phyloP scores from a whole-genome alignment of 106 monocot genomes.

The Agapanthus africanus region DNA sequence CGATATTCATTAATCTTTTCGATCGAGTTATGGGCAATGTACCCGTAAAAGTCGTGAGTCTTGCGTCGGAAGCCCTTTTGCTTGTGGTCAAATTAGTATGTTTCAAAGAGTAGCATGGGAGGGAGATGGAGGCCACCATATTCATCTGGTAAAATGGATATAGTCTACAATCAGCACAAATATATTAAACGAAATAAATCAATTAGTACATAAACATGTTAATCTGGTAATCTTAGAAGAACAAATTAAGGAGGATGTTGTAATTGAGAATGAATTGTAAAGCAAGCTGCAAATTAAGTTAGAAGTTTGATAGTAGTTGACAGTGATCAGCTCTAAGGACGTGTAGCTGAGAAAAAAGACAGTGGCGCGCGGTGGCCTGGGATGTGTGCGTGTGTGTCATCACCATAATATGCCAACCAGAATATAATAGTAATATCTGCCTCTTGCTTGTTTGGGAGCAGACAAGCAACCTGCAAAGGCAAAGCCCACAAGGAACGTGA shows the following conservation, averaged over 20 bases:
- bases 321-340: background rate
- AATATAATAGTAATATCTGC: background rate
- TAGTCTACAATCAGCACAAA: no score
- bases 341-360: background rate
- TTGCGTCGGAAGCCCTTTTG: background rate
- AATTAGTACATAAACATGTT: no score
- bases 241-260: no score
- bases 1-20: background rate
- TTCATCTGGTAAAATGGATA: no score
- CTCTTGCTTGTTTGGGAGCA: conserved; percentile 15
- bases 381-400: background rate
- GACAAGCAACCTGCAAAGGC: conserved; percentile 2
- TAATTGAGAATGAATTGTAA: no score
- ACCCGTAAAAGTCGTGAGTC: background rate
- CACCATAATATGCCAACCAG: background rate
- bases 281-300: no score
- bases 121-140: no score
- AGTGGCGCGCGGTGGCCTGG: background rate
- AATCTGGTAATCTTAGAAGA: background rate
- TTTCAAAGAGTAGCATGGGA: no score
- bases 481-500: background rate
- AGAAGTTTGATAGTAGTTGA: background rate
- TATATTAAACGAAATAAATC: no score
- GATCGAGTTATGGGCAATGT: background rate
- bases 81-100: no score